Conservation (phyloP, 2,329 filamentous ascomycete genomes). For the Paecilomyces variotii region DNA sequence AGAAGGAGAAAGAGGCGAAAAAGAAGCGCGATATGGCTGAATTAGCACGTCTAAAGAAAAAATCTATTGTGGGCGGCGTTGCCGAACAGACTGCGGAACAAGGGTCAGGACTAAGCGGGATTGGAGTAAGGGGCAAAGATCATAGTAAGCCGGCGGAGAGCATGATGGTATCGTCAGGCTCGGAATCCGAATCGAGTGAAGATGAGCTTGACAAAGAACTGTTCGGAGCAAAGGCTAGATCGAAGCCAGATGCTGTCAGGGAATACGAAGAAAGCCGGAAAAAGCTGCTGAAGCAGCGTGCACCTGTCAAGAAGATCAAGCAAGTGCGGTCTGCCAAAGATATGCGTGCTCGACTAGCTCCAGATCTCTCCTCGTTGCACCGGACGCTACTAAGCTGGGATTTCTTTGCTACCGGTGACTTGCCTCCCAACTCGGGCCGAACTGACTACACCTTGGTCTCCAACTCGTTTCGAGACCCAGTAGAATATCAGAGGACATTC, state of each 20-base stretch:
- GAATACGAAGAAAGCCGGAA: conserved; percentile 42
- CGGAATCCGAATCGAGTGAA: conserved; percentile 62
- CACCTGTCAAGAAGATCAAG: conserved; percentile 76
- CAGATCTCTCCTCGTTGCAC: conserved; percentile 78
- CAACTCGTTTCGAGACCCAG: conserved; percentile 66
- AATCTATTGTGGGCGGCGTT: conserved; percentile 42
- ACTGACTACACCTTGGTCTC: conserved; percentile 68
- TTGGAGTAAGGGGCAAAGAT: conserved; percentile 70
- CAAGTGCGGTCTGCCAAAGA: conserved; percentile 79
- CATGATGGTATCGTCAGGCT: conserved; percentile 72
- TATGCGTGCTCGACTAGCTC: conserved; percentile 84
- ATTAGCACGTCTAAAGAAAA: conserved; percentile 60
- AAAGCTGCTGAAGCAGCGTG: conserved; percentile 49
- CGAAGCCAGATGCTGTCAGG: conserved; percentile 32
- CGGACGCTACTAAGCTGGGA: conserved; percentile 87
- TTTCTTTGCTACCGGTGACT: conserved; percentile 81
- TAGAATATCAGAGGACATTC: conserved; percentile 80
- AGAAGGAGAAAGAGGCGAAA: conserved; percentile 66
- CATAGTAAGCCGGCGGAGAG: conserved; percentile 61
- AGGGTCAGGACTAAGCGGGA: conserved; percentile 66
- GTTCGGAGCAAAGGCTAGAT: conserved; percentile 41
- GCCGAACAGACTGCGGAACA: conserved; percentile 58
- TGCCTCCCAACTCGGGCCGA: conserved; percentile 65
- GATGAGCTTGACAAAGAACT: conserved; percentile 67
- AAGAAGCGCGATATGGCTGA: conserved; percentile 63